These are phyloP conservation scores for Termitomyces sp. DNA, from an alignment of 768 basidiomycete species.

Conservation along the genomic window DNA sequence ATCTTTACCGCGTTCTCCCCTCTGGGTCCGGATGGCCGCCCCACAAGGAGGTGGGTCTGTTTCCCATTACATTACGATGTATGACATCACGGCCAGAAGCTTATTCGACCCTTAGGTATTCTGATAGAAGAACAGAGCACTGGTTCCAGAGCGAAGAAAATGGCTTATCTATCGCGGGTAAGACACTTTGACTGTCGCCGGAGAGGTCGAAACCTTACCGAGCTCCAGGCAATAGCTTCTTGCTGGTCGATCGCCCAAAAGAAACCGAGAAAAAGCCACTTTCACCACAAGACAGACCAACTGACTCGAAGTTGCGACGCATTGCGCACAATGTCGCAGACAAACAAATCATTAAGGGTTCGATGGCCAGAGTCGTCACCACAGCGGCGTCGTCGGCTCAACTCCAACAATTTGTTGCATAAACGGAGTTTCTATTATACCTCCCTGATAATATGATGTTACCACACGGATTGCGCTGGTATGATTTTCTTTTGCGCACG, in stretches of 20 bases:
- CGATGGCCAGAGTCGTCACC: constrained; percentile 47
- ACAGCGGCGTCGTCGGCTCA: constrained; percentile 13
- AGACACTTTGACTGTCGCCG: constrained; percentile 7
- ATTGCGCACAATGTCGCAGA: constrained; percentile 36
- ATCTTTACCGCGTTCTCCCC: constrained; percentile 48
- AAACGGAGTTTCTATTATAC: neutral
- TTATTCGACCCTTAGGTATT: constrained; percentile 37
- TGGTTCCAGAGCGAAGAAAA: constrained; percentile 60
- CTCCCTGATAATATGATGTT: neutral
- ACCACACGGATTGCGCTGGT: neutral
- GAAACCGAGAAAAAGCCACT: constrained; percentile 20
- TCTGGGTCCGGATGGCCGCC: constrained; percentile 49
- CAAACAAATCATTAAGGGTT: constrained; percentile 46
- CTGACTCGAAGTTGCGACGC: constrained; percentile 35
- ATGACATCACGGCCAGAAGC: neutral
- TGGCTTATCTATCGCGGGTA: constrained; percentile 53
- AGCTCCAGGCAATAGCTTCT: constrained; percentile 10
- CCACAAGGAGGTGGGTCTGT: constrained; percentile 52
- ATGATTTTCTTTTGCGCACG: neutral
- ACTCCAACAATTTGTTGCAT: constrained; percentile 21
- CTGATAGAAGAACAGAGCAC: constrained; percentile 50
- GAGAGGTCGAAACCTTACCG: neutral
- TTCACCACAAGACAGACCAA: constrained; percentile 19
- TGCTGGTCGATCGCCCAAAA: constrained; percentile 12
- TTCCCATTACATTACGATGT: neutral